Conservation (phyloP, 176 grass and related monocot genomes). For the Lolium multiflorum region DNA sequence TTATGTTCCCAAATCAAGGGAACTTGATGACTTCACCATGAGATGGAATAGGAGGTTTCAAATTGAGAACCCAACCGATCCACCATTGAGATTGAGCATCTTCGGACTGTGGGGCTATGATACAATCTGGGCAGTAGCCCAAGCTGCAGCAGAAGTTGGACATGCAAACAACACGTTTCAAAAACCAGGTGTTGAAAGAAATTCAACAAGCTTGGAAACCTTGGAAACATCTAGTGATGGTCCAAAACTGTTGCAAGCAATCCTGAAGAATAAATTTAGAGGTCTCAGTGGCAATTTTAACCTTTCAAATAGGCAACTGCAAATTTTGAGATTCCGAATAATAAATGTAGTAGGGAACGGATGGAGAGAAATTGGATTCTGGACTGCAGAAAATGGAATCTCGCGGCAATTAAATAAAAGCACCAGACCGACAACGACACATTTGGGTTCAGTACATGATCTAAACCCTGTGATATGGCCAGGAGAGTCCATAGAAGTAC, state of each 20-base stretch:
- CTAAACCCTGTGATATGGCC: constrained; percentile 57
- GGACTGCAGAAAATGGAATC: constrained; percentile 49
- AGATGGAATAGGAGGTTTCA: constrained; percentile 63
- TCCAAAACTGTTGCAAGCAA: constrained; percentile 50
- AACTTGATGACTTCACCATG: constrained; percentile 46
- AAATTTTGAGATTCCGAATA: constrained; percentile 42
- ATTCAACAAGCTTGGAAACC: constrained; percentile 27
- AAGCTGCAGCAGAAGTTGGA: constrained; percentile 43
- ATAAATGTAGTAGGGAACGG: constrained; percentile 55
- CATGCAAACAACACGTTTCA: constrained; percentile 24
- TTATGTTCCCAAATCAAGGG: constrained; percentile 46
- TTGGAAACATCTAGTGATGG: constrained; percentile 45
- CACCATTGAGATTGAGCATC: constrained; percentile 41
- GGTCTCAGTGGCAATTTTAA: constrained; percentile 60
- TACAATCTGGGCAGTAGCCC: constrained; percentile 57
- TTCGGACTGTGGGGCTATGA: constrained; percentile 64
- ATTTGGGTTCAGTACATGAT: not conserved
- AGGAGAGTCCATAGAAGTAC: constrained; percentile 38
- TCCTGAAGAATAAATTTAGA: constrained; percentile 53
- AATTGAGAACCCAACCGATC: constrained; percentile 50
- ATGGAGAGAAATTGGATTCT: constrained; percentile 51
- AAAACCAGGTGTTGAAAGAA: constrained; percentile 36
- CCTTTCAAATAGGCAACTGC: constrained; percentile 57
- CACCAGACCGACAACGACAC: not conserved
- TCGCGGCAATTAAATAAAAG: constrained; percentile 6